phyloP scores from a whole-genome alignment of 208 protist species.

The Tritrichomonas foetus region DNA sequence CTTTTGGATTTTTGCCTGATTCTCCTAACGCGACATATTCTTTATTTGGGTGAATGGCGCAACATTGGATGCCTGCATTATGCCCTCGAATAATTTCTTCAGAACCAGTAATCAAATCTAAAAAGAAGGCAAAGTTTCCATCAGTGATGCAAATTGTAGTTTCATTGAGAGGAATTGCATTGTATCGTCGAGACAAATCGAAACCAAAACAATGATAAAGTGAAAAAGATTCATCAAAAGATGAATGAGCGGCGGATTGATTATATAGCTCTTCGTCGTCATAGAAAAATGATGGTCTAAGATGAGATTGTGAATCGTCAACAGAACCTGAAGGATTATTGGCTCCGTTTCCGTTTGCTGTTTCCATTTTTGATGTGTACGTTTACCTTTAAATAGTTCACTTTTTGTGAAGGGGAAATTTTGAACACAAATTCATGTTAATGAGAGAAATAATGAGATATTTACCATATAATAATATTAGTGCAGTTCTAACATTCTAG shows the following conservation, averaged over 20 bases:
- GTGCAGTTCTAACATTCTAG: no score
- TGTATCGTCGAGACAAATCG: background rate
- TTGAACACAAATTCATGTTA: no score
- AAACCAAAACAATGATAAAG: background rate
- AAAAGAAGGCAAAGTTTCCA: conserved; percentile 37
- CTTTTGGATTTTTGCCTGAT: conserved; percentile 33
- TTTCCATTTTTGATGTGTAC: no score
- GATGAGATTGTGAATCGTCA: conserved; percentile 1
- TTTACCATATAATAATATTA: no score
- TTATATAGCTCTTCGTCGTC: background rate
- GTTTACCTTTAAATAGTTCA: no score
- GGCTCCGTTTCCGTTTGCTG: no score
- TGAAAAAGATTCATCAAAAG: background rate
- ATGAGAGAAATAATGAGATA: no score
- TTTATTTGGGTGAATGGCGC: conserved; percentile 42
- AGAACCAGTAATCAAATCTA: background rate
- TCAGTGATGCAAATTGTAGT: background rate
- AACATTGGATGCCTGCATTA: background rate
- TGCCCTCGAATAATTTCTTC: conserved; percentile 41
- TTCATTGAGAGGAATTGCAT: conserved; percentile 21
- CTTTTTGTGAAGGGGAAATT: no score
- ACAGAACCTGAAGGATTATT: no score
- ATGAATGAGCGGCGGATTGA: background rate
- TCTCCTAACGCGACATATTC: conserved; percentile 45
- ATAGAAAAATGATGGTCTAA: background rate